Percentiles rank a stretch among this genome's conserved stretches.
Evolutionary conservation across 495 filamentous ascomycete species (phyloP).

Genomic region (Penicillium tannophilum): DNA sequence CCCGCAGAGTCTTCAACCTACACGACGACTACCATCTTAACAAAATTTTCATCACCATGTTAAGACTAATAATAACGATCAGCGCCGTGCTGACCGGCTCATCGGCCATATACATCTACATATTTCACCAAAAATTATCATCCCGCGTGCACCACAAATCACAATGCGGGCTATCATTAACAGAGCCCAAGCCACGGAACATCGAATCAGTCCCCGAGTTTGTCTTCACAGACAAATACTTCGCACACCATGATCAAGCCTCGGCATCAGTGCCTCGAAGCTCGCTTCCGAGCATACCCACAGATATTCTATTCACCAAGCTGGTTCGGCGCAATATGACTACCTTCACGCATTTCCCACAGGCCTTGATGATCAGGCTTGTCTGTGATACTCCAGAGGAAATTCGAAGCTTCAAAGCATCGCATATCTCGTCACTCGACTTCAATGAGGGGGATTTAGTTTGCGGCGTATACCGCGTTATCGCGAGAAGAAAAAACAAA

Average conservation of each 20-base stretch:
- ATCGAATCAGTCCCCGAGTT: slow-evolving; percentile 30
- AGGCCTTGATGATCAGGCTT: slow-evolving; percentile 31
- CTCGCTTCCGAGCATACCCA: slow-evolving; percentile 22
- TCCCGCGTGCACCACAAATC: slow-evolving; percentile 26
- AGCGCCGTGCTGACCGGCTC: slow-evolving; percentile 26
- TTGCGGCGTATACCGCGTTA: slow-evolving; percentile 37
- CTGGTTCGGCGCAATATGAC: slow-evolving; percentile 42
- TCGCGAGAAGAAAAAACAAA: slow-evolving; percentile 23
- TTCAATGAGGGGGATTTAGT: slow-evolving; percentile 38
- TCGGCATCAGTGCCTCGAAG: slow-evolving; percentile 25
- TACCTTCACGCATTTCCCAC: slow-evolving; percentile 33
- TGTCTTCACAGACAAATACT: slow-evolving; percentile 25
- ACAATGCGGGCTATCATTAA: slow-evolving; percentile 18
- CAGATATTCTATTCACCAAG: slow-evolving; percentile 26
- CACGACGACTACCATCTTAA: background rate
- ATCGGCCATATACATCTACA: slow-evolving; percentile 27
- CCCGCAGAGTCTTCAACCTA: background rate
- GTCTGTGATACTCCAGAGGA: slow-evolving; percentile 15
- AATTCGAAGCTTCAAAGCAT: slow-evolving; percentile 26
- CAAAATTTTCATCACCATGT: slow-evolving; percentile 9
- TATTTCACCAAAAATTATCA: slow-evolving; percentile 27
- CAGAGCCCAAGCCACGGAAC: slow-evolving; percentile 11
- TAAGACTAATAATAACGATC: slow-evolving; percentile 19
- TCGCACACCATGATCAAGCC: slow-evolving; percentile 29
- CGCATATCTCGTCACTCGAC: slow-evolving; percentile 29